These are phyloP conservation scores for Telopea speciosissima DNA, from an alignment of 177 flowering plant genomes.

Conservation along the genomic window DNA sequence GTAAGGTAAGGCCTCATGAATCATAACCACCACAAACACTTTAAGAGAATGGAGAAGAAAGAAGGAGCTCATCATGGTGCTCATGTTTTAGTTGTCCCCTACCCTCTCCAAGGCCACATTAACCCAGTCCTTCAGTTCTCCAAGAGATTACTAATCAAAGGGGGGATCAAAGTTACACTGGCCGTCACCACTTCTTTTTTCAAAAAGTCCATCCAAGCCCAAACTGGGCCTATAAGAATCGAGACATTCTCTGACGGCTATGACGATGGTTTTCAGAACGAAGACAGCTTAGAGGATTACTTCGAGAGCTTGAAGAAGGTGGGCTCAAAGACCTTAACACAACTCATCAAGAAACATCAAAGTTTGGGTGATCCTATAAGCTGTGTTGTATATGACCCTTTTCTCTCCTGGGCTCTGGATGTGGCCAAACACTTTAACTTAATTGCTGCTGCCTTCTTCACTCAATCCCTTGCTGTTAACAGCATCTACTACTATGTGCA, in stretches of 20 bases:
- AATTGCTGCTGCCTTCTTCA: conserved; percentile 6
- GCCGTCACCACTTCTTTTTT: conserved; percentile 8
- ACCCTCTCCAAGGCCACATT: too few relatives aligned
- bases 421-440: conserved; percentile 5
- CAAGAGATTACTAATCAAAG: too few relatives aligned
- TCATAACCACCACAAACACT: too few relatives aligned
- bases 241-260: conserved; percentile 17
- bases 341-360: neutral
- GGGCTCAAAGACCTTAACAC: neutral
- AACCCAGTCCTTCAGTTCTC: too few relatives aligned
- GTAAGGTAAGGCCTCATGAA: too few relatives aligned
- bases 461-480: conserved; percentile 7
- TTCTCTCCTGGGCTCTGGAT: neutral
- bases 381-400: conserved; percentile 7
- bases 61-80: neutral
- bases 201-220: conserved; percentile 4
- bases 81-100: too few relatives aligned
- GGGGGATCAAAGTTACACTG: conserved; percentile 1
- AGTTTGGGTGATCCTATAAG: conserved; percentile 3
- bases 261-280: conserved; percentile 8
- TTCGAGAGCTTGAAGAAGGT: neutral
- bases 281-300: neutral
- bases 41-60: neutral
- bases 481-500: neutral
- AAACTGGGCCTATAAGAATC: conserved; percentile 1